Conservation (phyloP, 2,329 filamentous ascomycete genomes). For the Trichophyton equinum region DNA sequence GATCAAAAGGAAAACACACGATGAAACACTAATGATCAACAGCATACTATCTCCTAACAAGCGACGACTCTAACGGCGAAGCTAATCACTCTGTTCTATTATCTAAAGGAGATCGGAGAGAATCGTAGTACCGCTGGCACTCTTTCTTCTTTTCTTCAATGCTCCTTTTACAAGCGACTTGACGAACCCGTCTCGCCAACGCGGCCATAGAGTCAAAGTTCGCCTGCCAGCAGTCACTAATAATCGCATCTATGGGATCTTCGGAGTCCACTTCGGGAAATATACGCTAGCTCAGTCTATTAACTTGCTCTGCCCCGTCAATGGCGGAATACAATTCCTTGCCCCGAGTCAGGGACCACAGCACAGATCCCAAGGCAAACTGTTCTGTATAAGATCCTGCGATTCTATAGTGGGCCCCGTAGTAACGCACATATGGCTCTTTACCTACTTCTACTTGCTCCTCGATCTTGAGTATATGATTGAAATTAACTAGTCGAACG, state of each 20-base stretch:
- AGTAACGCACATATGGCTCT: neutral
- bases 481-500: conserved; percentile 15
- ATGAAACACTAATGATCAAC: neutral
- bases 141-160: neutral
- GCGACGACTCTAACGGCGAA: too few species aligned
- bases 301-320: neutral
- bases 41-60: too few species aligned
- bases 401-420: neutral
- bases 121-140: neutral
- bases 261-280: neutral
- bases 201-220: neutral
- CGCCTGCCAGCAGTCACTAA: neutral
- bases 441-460: neutral
- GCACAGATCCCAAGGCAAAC: neutral
- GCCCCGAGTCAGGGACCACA: neutral
- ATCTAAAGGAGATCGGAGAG: neutral
- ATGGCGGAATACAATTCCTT: neutral
- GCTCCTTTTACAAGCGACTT: conserved; percentile 7
- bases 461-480: conserved; percentile 3
- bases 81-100: too few species aligned
- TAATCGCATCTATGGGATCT: neutral
- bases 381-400: neutral
- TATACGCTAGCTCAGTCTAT: neutral
- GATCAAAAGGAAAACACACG: neutral
- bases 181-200: neutral